Evolutionary conservation across 345 rosid genomes (phyloP), one percentile per base, ranked within the genome.

Genomic region (Lepidium didymum): DNA sequence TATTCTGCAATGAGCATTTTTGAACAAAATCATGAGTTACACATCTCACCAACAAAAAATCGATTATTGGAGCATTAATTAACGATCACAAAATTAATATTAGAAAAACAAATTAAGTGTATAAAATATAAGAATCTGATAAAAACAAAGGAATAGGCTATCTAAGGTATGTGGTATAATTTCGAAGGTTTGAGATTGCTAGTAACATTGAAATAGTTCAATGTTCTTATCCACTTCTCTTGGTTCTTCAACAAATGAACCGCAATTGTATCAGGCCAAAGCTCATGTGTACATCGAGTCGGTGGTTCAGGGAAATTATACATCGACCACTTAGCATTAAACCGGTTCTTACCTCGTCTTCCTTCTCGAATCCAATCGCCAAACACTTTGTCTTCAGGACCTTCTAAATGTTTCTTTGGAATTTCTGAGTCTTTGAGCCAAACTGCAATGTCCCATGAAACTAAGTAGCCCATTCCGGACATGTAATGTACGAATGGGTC

Each of bases 391-490:
- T 89, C 96, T 61, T 92, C 96, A 0, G 96, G 95, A 0, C 96
- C 98, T 77, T 83, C 87, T 16, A 80, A 6, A 41, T 85, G 86
- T n/a, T 79, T 83, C 63, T 68, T 85, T 0, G 98, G 91, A 8
- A 90, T 82, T 3, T 88, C 88, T 0, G 92, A 90, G 10, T 79
- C 84, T 61, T 81, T 82, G 49, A 92, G 80, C 96, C 98, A 92
- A 70, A 88, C 90, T 4, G 81, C 89, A 0, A 90, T 86, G 50
- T 90, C 97, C 98, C 96, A 90, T 1, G 98, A 86, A 15, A 88
- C 79, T 73, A 88, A 67, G 62, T 87, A 92, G 1, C 95, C 98
- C 98, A 92, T 92, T 2, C 97, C 97, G 0, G 96, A 82, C 93
- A 90, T 92, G 82, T 92, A 92, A 64, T 78, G 85, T n/a, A 77